Evolutionary conservation across 73 alveolate species (phyloP).

Genomic region (Paramecium caudatum): DNA sequence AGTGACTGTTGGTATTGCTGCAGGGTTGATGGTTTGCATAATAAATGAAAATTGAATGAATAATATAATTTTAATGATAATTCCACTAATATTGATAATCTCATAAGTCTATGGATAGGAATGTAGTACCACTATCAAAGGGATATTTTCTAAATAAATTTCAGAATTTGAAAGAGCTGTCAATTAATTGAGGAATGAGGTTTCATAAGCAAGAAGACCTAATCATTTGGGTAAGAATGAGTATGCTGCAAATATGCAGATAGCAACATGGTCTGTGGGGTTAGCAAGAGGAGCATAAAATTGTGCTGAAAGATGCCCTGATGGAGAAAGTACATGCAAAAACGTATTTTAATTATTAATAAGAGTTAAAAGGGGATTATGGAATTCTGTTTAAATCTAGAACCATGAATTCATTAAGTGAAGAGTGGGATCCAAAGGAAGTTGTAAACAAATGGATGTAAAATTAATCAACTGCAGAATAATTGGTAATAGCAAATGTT

Average conservation of each 20-base stretch:
- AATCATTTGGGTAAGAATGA: conserved; percentile 51
- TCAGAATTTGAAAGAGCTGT: conserved; percentile 43
- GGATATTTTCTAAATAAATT: conserved; percentile 12
- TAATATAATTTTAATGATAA: neutral
- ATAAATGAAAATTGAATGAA: too few species aligned
- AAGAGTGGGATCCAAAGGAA: conserved; percentile 16
- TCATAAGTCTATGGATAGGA: neutral
- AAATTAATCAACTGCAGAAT: conserved; percentile 6
- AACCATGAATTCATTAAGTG: neutral
- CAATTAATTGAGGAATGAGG: conserved; percentile 61
- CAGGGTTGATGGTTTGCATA: too few species aligned
- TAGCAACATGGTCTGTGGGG: conserved; percentile 56
- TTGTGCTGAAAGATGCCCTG: conserved; percentile 70
- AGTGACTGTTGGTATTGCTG: neutral
- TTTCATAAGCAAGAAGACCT: conserved; percentile 36
- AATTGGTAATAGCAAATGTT: conserved; percentile 22
- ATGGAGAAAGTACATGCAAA: conserved; percentile 31
- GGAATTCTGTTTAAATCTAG: neutral
- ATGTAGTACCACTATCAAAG: conserved; percentile 36
- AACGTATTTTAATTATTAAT: conserved; percentile 8
- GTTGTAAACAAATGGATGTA: conserved; percentile 38
- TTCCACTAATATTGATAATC: neutral
- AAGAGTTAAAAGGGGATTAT: conserved; percentile 18
- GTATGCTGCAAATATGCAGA: conserved; percentile 65
- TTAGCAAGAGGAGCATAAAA: conserved; percentile 60